Percentiles rank a stretch among this genome's conserved stretches.
Evolutionary conservation across 495 filamentous ascomycete genomes (phyloP).

Genomic region (Neurospora cerealis): DNA sequence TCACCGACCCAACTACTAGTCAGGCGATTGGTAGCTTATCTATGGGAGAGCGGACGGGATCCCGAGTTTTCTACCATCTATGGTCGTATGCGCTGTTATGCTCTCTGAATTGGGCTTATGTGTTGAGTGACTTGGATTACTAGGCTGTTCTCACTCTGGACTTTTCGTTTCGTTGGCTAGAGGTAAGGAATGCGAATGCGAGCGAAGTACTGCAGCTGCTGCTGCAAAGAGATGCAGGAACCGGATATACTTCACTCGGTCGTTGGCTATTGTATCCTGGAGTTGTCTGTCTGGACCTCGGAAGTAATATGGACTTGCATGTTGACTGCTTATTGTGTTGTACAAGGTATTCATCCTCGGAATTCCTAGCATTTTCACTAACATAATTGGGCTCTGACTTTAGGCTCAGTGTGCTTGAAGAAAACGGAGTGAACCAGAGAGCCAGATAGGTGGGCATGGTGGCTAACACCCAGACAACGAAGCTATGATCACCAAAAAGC

Average conservation of each 20-base stretch:
- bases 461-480: too few relatives aligned
- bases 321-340: not conserved
- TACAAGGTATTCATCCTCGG: not conserved
- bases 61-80: constrained; percentile 23
- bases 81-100: not conserved
- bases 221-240: not conserved
- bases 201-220: not conserved
- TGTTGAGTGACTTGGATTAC: not conserved
- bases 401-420: too few relatives aligned
- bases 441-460: too few relatives aligned
- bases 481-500: not conserved
- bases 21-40: too few relatives aligned
- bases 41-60: too few relatives aligned
- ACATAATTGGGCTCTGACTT: too few relatives aligned
- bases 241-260: not conserved
- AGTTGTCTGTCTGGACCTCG: not conserved
- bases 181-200: not conserved
- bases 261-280: not conserved
- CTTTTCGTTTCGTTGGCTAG: not conserved
- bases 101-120: not conserved
- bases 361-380: not conserved
- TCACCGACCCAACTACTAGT: constrained; percentile 18
- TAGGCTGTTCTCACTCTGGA: not conserved
- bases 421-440: not conserved
- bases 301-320: not conserved